These are phyloP conservation scores for Geotrichum carabidarum DNA, from an alignment of 1,139 yeast species.

Conservation along the genomic window DNA sequence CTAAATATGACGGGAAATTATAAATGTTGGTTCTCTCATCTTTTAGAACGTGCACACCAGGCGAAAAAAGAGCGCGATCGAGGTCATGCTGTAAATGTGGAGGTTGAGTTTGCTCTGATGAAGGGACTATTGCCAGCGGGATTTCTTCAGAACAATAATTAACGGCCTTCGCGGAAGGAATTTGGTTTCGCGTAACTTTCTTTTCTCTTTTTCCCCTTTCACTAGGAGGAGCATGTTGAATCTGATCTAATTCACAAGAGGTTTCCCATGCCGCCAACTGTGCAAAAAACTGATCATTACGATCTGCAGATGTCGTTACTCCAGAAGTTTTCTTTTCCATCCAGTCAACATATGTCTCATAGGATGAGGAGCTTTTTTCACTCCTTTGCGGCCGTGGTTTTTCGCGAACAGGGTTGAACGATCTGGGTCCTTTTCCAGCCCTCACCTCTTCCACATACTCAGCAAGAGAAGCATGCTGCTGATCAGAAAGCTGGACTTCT, in stretches of 20 bases:
- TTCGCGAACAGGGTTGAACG: neutral
- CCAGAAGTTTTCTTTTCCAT: neutral
- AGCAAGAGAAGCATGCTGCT: slow-evolving; percentile 5
- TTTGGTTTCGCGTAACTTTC: too few species aligned
- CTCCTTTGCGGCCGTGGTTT: neutral
- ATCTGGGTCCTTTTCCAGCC: neutral
- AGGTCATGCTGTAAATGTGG: slow-evolving; percentile 59
- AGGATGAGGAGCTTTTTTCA: neutral
- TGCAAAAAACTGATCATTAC: slow-evolving; percentile 7
- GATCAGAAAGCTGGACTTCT: slow-evolving; percentile 7
- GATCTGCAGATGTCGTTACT: neutral
- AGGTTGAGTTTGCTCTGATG: slow-evolving; percentile 28
- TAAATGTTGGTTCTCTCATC: slow-evolving; percentile 72
- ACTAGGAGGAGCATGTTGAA: too few species aligned
- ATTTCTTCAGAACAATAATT: neutral
- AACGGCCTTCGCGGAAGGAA: too few species aligned
- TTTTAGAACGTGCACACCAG: slow-evolving; percentile 74
- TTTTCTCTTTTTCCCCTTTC: too few species aligned
- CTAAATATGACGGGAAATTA: slow-evolving; percentile 62
- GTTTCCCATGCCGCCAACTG: slow-evolving; percentile 3
- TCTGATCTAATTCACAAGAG: neutral
- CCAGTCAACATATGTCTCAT: neutral
- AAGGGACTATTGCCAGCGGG: slow-evolving; percentile 6
- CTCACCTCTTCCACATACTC: slow-evolving; percentile 4
- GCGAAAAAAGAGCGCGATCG: slow-evolving; percentile 66